phyloP scores from a whole-genome alignment of 352 stramenopile species.

The Saprolegnia parasitica region DNA sequence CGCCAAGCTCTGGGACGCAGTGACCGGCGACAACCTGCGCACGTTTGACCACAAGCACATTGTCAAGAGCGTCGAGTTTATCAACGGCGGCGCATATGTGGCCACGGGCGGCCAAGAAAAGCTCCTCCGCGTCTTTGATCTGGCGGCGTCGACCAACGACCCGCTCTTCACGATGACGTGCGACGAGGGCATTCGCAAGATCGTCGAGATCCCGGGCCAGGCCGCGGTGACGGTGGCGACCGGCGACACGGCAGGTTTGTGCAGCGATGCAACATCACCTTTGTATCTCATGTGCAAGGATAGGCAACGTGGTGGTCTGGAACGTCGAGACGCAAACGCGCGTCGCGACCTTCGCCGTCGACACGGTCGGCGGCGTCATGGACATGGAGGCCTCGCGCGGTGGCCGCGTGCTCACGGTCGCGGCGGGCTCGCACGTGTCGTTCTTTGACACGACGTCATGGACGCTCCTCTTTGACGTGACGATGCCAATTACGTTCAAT shows the following conservation, averaged over 20 bases:
- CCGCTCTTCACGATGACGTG: slow-evolving; percentile 51
- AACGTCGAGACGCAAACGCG: slow-evolving; percentile 49
- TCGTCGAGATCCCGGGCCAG: slow-evolving; percentile 52
- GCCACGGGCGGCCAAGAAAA: slow-evolving; percentile 94
- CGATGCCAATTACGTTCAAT: slow-evolving; percentile 87
- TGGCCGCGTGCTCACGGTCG: slow-evolving; percentile 82
- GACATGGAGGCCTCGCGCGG: slow-evolving; percentile 75
- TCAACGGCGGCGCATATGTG: slow-evolving; percentile 71
- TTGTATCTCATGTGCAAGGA: neutral
- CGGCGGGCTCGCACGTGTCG: slow-evolving; percentile 90
- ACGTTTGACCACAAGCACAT: slow-evolving; percentile 96
- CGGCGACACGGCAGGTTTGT: slow-evolving; percentile 66
- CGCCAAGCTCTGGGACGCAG: slow-evolving; percentile 95
- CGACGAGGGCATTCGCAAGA: slow-evolving; percentile 71
- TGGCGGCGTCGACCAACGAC: slow-evolving; percentile 38
- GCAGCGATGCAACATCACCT: neutral
- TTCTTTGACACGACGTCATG: slow-evolving; percentile 89
- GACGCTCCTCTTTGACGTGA: slow-evolving; percentile 79
- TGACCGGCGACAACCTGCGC: slow-evolving; percentile 90
- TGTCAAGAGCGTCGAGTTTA: slow-evolving; percentile 95
- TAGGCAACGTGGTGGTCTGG: slow-evolving; percentile 49
- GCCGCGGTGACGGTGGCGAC: slow-evolving; percentile 41
- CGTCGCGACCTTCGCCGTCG: slow-evolving; percentile 52
- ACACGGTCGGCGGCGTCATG: slow-evolving; percentile 54
- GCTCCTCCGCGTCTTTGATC: slow-evolving; percentile 90